A percentile compares a stretch with the other conserved stretches of the same genome.
Conservation (phyloP, 2,329 filamentous ascomycete species). For the Bimuria novae-zelandiae region DNA sequence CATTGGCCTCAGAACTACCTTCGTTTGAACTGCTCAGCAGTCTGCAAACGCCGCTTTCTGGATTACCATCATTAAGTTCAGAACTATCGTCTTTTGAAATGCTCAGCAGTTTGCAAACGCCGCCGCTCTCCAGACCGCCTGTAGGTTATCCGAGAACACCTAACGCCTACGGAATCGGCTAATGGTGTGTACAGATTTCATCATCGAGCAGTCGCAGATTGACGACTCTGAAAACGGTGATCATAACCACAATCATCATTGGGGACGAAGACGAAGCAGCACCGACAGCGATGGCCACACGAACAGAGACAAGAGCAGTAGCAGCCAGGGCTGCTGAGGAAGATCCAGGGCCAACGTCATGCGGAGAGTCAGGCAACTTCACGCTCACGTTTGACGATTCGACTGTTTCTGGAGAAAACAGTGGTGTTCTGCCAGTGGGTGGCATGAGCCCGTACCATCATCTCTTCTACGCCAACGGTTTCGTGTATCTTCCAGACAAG, state of each 20-base stretch:
- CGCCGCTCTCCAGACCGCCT: background rate
- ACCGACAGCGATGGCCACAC: conserved; percentile 6
- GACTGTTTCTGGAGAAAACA: conserved; percentile 26
- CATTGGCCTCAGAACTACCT: conserved; percentile 25
- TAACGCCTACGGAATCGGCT: background rate
- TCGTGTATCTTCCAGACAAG: conserved; percentile 53
- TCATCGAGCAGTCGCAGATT: background rate
- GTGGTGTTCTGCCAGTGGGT: conserved; percentile 44
- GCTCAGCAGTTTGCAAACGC: conserved; percentile 6
- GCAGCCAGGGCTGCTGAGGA: conserved; percentile 1
- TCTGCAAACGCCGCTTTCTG: conserved; percentile 17
- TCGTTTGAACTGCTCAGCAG: conserved; percentile 19
- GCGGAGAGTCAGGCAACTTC: conserved; percentile 54
- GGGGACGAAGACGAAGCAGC: conserved; percentile 6
- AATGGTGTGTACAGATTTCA: background rate
- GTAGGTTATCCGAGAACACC: background rate
- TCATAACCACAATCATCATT: conserved; percentile 13
- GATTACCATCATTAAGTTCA: conserved; percentile 26
- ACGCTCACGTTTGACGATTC: conserved; percentile 39
- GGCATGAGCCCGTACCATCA: conserved; percentile 56
- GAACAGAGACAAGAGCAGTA: background rate
- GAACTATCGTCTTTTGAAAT: conserved; percentile 22
- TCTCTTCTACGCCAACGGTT: conserved; percentile 57
- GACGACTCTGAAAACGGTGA: conserved; percentile 2
- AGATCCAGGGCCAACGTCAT: conserved; percentile 29